A percentile compares a stretch with the other conserved stretches of the same genome.
These are phyloP conservation scores for Turritis glabra DNA, from an alignment of 345 rosid species.

Conservation along the genomic window DNA sequence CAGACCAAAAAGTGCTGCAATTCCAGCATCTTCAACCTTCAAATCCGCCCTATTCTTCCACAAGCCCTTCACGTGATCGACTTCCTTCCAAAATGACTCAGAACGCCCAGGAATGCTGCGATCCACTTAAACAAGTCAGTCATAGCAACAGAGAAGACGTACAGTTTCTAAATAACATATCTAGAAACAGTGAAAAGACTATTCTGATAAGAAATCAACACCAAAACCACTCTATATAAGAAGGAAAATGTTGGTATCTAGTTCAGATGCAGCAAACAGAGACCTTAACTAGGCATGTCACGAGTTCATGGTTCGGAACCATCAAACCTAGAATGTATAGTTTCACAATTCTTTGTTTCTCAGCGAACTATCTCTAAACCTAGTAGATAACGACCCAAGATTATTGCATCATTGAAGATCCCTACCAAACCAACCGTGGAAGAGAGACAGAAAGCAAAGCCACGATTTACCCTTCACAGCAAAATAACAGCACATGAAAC, in stretches of 20 bases:
- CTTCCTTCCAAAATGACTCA: slow-evolving; percentile 67
- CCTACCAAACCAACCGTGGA: neutral
- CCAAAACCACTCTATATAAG: neutral
- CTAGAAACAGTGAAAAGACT: neutral
- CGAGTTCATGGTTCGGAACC: neutral
- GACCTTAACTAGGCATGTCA: neutral
- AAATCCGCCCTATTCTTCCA: slow-evolving; percentile 64
- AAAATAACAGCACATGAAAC: neutral
- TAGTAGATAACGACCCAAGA: neutral
- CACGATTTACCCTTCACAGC: neutral
- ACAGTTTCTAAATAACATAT: neutral
- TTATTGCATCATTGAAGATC: neutral
- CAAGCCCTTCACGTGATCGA: slow-evolving; percentile 48
- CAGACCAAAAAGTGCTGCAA: slow-evolving; percentile 65
- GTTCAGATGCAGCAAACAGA: slow-evolving; percentile 5
- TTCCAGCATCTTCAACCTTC: slow-evolving; percentile 66
- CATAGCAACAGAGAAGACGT: neutral
- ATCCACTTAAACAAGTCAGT: slow-evolving; percentile 22
- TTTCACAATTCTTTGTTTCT: neutral
- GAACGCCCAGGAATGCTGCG: slow-evolving; percentile 57
- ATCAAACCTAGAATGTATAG: neutral
- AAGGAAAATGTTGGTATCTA: neutral
- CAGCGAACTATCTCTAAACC: neutral
- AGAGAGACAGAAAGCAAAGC: neutral
- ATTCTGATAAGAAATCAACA: neutral